Evolutionary conservation across 257 asterid genomes (phyloP).

Genomic region (Solanum rostratum): DNA sequence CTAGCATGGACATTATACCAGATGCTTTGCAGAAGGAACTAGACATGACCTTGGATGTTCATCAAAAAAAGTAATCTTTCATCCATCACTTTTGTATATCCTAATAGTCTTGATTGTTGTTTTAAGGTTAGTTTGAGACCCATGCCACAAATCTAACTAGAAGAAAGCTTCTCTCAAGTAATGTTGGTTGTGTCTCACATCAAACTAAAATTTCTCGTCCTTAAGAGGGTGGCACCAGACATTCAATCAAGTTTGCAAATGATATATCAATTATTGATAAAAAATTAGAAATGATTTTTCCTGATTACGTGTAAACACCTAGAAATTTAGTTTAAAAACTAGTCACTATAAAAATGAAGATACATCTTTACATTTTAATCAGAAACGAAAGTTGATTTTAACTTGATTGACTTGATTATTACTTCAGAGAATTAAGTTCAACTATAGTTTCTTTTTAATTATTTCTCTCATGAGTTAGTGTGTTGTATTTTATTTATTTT

Average conservation of each 20-base stretch:
- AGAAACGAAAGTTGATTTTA: background rate
- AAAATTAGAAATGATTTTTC: background rate
- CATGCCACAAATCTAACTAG: background rate
- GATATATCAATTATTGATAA: background rate
- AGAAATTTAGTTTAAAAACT: background rate
- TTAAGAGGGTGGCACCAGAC: background rate
- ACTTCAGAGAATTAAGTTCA: background rate
- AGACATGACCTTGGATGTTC: constrained; percentile 28
- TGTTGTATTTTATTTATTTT: background rate
- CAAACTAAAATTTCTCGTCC: background rate
- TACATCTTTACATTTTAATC: background rate
- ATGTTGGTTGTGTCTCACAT: background rate
- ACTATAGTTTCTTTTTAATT: background rate
- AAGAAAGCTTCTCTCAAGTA: background rate
- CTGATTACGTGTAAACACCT: background rate
- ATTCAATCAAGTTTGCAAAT: background rate
- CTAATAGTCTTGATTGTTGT: background rate
- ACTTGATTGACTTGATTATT: background rate
- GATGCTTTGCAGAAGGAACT: constrained; percentile 46
- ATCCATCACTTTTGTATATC: background rate
- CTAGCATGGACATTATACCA: constrained; percentile 90
- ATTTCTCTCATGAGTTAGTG: background rate
- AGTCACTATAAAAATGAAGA: background rate
- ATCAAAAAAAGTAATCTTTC: constrained; percentile 28
- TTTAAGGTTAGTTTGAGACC: background rate